Conservation (phyloP, 306 rosid species). For the Rubus idaeus region DNA sequence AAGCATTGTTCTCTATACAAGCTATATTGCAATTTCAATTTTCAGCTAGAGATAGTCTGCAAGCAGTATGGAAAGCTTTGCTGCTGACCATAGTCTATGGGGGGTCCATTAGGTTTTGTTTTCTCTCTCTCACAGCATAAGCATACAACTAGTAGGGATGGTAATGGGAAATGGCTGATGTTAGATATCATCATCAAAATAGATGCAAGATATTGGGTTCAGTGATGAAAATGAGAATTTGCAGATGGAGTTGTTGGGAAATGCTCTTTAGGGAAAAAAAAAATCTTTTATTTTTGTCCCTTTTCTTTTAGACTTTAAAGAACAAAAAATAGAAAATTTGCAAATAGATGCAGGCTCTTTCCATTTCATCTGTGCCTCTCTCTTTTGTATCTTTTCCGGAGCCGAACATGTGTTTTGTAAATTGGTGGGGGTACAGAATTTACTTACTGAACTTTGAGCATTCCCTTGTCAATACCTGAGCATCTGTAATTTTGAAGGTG, state of each 20-base stretch:
- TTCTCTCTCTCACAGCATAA: constrained; percentile 35
- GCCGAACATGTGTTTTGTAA: constrained; percentile 50
- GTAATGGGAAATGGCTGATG: constrained; percentile 34
- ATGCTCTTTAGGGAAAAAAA: constrained; percentile 40
- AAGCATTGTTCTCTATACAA: constrained; percentile 28
- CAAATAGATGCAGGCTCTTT: constrained; percentile 47
- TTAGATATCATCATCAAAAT: constrained; percentile 34
- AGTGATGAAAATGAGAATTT: constrained; percentile 36
- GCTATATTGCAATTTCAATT: constrained; percentile 26
- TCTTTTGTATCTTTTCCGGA: constrained; percentile 31
- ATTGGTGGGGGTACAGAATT: constrained; percentile 77
- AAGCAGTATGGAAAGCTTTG: constrained; percentile 43
- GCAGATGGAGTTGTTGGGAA: constrained; percentile 47
- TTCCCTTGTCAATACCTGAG: constrained; percentile 55
- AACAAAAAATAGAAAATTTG: constrained; percentile 59
- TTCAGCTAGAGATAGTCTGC: constrained; percentile 26
- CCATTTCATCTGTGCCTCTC: constrained; percentile 37
- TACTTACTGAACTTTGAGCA: constrained; percentile 44
- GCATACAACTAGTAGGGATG: constrained; percentile 34
- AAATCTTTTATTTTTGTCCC: constrained; percentile 23
- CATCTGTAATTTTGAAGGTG: constrained; percentile 61
- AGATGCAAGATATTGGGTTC: constrained; percentile 45
- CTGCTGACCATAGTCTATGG: constrained; percentile 58
- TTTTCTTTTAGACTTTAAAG: constrained; percentile 29
- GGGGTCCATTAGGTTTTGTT: constrained; percentile 45